These are phyloP conservation scores for Moelleriella libera DNA, from an alignment of 2,329 filamentous ascomycete genomes.

Conservation along the genomic window DNA sequence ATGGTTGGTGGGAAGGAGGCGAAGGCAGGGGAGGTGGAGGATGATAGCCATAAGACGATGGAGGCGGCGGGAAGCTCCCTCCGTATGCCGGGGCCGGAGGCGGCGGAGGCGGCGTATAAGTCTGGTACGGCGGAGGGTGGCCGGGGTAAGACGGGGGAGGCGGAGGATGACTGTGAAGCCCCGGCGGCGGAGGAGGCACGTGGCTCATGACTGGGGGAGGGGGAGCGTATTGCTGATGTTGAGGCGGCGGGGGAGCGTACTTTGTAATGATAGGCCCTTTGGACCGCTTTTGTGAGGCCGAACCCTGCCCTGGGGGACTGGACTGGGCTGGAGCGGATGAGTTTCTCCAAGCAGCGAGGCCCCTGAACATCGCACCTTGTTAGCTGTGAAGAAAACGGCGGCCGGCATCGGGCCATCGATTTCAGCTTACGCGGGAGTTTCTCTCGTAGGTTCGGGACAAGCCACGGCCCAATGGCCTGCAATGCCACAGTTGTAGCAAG, in stretches of 20 bases:
- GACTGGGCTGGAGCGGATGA: slow-evolving; percentile 13
- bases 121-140: slow-evolving; percentile 11
- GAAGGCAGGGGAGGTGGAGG: slow-evolving; percentile 11
- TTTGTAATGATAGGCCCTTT: slow-evolving; percentile 21
- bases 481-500: slow-evolving; percentile 40
- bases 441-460: slow-evolving; percentile 35
- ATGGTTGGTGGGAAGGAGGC: slow-evolving; percentile 9
- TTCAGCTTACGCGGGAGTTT: slow-evolving; percentile 33
- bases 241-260: slow-evolving; percentile 14
- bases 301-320: slow-evolving; percentile 14
- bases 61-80: slow-evolving; percentile 9
- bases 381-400: slow-evolving; percentile 1
- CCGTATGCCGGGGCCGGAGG: slow-evolving; percentile 7
- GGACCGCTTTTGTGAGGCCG: slow-evolving; percentile 14
- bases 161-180: slow-evolving; percentile 8
- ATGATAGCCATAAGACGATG: slow-evolving; percentile 9
- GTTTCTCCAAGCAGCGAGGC: slow-evolving; percentile 21
- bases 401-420: neutral
- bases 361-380: slow-evolving; percentile 11
- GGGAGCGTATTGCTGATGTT: neutral
- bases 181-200: slow-evolving; percentile 12
- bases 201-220: slow-evolving; percentile 5
- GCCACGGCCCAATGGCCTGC: slow-evolving; percentile 37
- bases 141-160: slow-evolving; percentile 11
- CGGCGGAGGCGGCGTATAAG: slow-evolving; percentile 6